Base-by-base conservation (phyloP, 75 land plant species). In the Pinus albicaulis region DNA sequence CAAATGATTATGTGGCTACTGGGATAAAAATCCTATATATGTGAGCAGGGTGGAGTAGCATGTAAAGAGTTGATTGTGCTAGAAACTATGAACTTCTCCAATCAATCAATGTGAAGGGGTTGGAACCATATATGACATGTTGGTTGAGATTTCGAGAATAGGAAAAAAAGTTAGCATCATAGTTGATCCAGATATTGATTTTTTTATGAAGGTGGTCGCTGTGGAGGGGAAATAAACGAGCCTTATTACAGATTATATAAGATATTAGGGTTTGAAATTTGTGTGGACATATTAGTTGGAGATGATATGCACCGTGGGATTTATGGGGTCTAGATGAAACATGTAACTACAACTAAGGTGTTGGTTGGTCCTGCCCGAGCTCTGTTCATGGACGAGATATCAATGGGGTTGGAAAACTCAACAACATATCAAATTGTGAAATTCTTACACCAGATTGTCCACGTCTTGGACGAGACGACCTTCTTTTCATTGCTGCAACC, bases 51-150 rank as follows among this genome's bases (percentile, higher is more conserved):
- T n/a, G n/a, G n/a, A n/a, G n/a, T n/a, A n/a, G n/a, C n/a, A n/a
- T n/a, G n/a, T n/a, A n/a, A n/a, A n/a, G n/a, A n/a, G n/a, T n/a
- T 95, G 88, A 95, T 96, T 4, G 98, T 93, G 11, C 80, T 92
- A 56, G 98, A 95, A 56, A 95, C 94, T 2, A 28, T 95, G 22
- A 96, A 93, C 70, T 95, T 95, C 73, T 88, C 92, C n/a, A n/a
- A n/a, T n/a, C 5, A 84, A 89, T 1, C 85, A 91, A 0, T 91
- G 93, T 52, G 83, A 91, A 56, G 98, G 98, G 2, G 87, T 91
- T 53, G 98, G 98, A 0, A 77, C 86, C 3, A 81, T 87, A 74
- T 93, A 86, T 64, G 89, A 88, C 25, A 73, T 82, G 84, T 78
- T 88, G 57, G 59, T 68, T 25, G 90, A 88, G 71, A 56, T 88